Base-by-base conservation (phyloP, 345 rosid species). In the Geranium rotundifolium region DNA sequence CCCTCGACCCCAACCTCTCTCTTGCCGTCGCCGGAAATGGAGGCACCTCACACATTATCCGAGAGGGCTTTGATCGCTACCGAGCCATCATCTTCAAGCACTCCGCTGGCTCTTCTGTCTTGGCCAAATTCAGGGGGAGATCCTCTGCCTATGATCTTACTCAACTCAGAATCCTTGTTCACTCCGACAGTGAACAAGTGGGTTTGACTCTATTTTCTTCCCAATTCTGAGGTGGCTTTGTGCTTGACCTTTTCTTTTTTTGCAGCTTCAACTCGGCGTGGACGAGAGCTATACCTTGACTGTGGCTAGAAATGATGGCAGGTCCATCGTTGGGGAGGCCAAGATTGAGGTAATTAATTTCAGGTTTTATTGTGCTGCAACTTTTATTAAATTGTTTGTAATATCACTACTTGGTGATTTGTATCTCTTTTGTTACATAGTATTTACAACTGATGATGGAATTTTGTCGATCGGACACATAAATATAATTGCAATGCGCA, bases 41-140 rank as follows among this genome's bases (percentile, higher is more conserved):
- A 1, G 84, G 87, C 0, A 61, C 57, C 34, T 93, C 88, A 16
- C 57, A 65, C 54, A 83, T 86, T 54, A 59, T 90, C 61, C 68
- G 63, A 56, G 86, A 80, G 29, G 97, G 85, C 3, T 93, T 93
- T 56, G 85, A 81, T 8, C 81, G 99, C 59, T 93, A 88, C 61
- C 80, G 56, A 64, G 62, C 64, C 16, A 81, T 93, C 60, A 81
- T 90, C 59, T 93, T 93, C 71, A 79, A 76, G 70, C 87, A 81
- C 61, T 56, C 49, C 2, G 63, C 13, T 29, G 68, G 65, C 41
- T 65, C 66, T 71, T 75, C 73, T 59, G 61, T 61, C 39, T 75
- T 75, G 64, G 59, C 65, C 34, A 60, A 69, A 4, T 56, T 70
- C 46, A 75, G 80, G 52, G 67, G 75, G 41, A 68, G 58, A 56